A percentile compares a stretch with the other conserved stretches of the same genome.
Evolutionary conservation across 495 filamentous ascomycete species (phyloP).

Genomic region (Neohortaea acidophila): DNA sequence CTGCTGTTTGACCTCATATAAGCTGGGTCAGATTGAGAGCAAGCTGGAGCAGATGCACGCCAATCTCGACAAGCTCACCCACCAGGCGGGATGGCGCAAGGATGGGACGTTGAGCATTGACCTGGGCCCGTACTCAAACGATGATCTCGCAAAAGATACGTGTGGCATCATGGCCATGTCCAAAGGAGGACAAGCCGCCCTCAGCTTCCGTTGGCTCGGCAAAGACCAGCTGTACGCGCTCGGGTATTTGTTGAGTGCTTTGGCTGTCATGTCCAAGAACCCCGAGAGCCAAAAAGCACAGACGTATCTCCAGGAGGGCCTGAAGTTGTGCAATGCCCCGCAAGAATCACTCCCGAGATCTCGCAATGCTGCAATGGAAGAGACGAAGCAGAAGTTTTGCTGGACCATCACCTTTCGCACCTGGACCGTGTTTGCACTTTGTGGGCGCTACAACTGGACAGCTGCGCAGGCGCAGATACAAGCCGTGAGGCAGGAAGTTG

Average conservation of each 20-base stretch:
- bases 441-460: conserved; percentile 48
- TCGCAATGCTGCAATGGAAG: conserved; percentile 30
- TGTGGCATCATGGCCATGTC: conserved; percentile 26
- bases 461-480: conserved; percentile 31
- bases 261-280: conserved; percentile 48
- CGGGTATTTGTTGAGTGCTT: conserved; percentile 57
- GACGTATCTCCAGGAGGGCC: conserved; percentile 50
- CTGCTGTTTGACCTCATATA: conserved; percentile 49
- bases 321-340: conserved; percentile 25
- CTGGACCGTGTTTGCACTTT: conserved; percentile 44
- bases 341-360: conserved; percentile 22
- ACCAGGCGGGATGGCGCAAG: conserved; percentile 42
- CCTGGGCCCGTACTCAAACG: conserved; percentile 34
- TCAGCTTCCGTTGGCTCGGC: conserved; percentile 51
- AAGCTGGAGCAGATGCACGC: conserved; percentile 60
- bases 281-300: conserved; percentile 49
- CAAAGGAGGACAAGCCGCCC: conserved; percentile 19
- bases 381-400: conserved; percentile 34
- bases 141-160: conserved; percentile 21
- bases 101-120: conserved; percentile 64
- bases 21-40: conserved; percentile 43
- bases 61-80: conserved; percentile 46
- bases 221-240: conserved; percentile 53
- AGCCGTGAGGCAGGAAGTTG: neutral
- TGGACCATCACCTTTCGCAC: conserved; percentile 43